Base-by-base conservation (phyloP, 2,329 filamentous ascomycete genomes). In the Hirsutella thompsonii region DNA sequence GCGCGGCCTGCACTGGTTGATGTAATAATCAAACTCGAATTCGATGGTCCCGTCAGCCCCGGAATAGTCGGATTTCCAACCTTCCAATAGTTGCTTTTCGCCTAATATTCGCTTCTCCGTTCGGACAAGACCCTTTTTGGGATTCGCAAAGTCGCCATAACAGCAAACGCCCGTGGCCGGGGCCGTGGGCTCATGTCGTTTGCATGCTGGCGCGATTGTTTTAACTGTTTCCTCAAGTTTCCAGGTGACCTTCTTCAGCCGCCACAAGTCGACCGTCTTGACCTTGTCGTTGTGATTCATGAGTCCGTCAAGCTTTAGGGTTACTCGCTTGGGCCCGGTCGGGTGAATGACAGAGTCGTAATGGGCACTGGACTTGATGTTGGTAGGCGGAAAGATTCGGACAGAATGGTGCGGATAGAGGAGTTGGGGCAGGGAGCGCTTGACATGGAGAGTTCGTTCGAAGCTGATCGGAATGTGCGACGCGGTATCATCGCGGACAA, bases 341-440 rank as follows among this genome's bases (percentile, higher is more conserved):
- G 90, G 88, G 63, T 94, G 82, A 47, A 95, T 80, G 48, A 94
- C 77, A 30, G 85, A 78, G 37, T 82, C 82, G 47, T 94, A 81
- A 53, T 86, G 80, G 47, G 92, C 83, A 54, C 80, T 81, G 44
- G 87, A 84, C 49, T 86, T 89, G 54, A 98, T 81, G 63, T 94
- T 92, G 50, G 92, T 98, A 0, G 92, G 90, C 37, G 90, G 92
- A 64, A 98, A 98, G 55, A 96, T 84, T 55, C 90, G 86, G 47
- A 94, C 80, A 14, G 85, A 93, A 62, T 89, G 81, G 63, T 93
- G 90, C 46, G 93, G 87, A 40, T 75, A 71, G 38, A 87, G 83
- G 3, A 85, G 77, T 40, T 82, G 63, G 8, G 65, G 72, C 20
- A 96, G 76, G 28, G 88, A 83, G 46, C 90, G 84, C 64, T 81